Conservation (phyloP, 2,329 filamentous ascomycete species). For the Ceratocystis eucalypticola region DNA sequence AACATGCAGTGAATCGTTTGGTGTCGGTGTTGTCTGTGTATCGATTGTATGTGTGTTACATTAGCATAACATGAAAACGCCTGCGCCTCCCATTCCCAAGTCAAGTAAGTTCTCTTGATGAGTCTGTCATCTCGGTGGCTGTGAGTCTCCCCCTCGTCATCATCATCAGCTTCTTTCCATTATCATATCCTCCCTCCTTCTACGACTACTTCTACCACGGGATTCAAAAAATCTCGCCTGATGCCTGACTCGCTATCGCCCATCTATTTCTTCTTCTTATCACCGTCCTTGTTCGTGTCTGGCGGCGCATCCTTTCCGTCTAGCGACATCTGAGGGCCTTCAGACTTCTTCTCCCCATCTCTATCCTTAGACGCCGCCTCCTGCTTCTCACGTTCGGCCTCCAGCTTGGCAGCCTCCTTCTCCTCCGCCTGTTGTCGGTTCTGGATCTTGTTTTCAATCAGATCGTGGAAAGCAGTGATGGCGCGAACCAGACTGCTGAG, state of each 20-base stretch:
- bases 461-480: constrained; percentile 96
- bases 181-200: too few species aligned
- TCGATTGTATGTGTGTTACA: constrained; percentile 12
- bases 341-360: constrained; percentile 37
- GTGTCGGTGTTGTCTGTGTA: neutral
- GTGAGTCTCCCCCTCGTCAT: constrained; percentile 6
- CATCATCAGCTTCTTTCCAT: neutral
- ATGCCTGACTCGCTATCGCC: too few species aligned
- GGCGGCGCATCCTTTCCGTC: constrained; percentile 39
- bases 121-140: constrained; percentile 4
- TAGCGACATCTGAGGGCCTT: constrained; percentile 18
- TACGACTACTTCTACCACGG: neutral
- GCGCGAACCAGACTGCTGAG: constrained; percentile 90
- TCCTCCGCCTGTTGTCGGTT: constrained; percentile 96
- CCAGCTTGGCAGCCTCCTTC: constrained; percentile 74
- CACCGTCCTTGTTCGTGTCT: constrained; percentile 36
- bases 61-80: constrained; percentile 14
- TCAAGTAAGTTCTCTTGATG: neutral
- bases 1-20: constrained; percentile 1
- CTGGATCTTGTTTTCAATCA: constrained; percentile 99
- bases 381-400: constrained; percentile 47
- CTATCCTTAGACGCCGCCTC: constrained; percentile 29
- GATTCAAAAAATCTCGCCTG: neutral
- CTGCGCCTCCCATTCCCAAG: constrained; percentile 11
- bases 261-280: constrained; percentile 39